Percentiles rank a stretch among this genome's conserved stretches.
Evolutionary conservation across 306 rosid genomes (phyloP).

Genomic region (Sophora flavescens): DNA sequence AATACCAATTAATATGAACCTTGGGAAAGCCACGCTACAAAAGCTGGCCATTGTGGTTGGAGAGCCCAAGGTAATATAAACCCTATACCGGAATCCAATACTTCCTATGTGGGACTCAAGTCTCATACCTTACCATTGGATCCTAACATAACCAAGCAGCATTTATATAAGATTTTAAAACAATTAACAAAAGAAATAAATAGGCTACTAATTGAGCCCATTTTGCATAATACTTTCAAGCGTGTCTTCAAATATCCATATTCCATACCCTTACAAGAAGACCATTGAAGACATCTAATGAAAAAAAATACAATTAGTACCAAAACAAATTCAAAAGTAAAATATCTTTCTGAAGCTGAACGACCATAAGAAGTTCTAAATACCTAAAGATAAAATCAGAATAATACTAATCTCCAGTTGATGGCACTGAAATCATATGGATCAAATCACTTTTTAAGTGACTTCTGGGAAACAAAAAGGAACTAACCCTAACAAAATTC

Average conservation of each 20-base stretch:
- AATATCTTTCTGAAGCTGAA: background rate
- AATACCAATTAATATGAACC: no score
- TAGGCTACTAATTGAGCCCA: background rate
- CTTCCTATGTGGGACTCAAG: no score
- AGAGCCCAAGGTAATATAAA: no score
- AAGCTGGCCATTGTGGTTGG: no score
- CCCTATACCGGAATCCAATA: no score
- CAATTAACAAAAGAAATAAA: background rate
- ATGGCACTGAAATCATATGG: slow-evolving; percentile 28
- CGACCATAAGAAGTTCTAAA: slow-evolving; percentile 27
- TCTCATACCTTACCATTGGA: no score
- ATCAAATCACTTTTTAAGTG: slow-evolving; percentile 23
- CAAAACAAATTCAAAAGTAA: background rate
- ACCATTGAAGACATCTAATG: background rate
- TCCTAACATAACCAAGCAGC: background rate
- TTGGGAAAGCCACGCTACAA: no score
- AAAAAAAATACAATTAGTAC: background rate
- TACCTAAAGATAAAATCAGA: slow-evolving; percentile 14
- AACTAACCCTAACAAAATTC: slow-evolving; percentile 1
- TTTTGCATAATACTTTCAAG: slow-evolving; percentile 7
- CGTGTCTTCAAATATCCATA: slow-evolving; percentile 13
- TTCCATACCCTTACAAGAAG: background rate
- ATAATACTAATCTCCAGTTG: background rate
- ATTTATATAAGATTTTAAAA: background rate
- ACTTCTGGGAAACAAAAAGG: slow-evolving; percentile 3